These are phyloP conservation scores for Neurospora tetrasperma DNA, from an alignment of 495 filamentous ascomycete genomes.

Conservation along the genomic window DNA sequence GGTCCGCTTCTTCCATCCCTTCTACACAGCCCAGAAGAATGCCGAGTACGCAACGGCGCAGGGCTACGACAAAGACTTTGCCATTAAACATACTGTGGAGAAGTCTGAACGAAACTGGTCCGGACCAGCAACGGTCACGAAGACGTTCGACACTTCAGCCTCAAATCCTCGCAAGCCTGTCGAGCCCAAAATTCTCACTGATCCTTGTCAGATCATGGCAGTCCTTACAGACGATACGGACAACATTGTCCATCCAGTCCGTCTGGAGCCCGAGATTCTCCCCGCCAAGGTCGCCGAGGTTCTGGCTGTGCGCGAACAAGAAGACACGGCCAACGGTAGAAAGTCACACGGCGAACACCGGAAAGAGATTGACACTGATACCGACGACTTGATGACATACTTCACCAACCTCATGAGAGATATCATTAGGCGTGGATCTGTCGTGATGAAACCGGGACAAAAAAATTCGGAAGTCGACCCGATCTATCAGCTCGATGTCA, in stretches of 20 bases:
- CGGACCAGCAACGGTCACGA: neutral
- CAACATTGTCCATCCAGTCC: constrained; percentile 6
- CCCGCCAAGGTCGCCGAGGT: constrained; percentile 2
- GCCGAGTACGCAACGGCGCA: constrained; percentile 55
- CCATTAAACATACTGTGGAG: constrained; percentile 31
- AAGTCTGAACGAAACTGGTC: neutral
- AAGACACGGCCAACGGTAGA: neutral
- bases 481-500: constrained; percentile 11
- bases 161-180: constrained; percentile 1
- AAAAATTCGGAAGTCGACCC: neutral
- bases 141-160: neutral
- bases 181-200: neutral
- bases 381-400: constrained; percentile 1
- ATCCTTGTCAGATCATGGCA: neutral
- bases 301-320: neutral
- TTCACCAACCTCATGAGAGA: neutral
- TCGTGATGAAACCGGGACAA: constrained; percentile 4
- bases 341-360: neutral
- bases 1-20: constrained; percentile 67
- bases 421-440: constrained; percentile 8
- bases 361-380: neutral
- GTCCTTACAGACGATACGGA: neutral
- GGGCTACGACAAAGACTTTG: constrained; percentile 47
- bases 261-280: constrained; percentile 1
- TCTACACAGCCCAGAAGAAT: constrained; percentile 37